phyloP scores from a whole-genome alignment of 2,329 filamentous ascomycete genomes.

The Pestalotiopsis sp. region DNA sequence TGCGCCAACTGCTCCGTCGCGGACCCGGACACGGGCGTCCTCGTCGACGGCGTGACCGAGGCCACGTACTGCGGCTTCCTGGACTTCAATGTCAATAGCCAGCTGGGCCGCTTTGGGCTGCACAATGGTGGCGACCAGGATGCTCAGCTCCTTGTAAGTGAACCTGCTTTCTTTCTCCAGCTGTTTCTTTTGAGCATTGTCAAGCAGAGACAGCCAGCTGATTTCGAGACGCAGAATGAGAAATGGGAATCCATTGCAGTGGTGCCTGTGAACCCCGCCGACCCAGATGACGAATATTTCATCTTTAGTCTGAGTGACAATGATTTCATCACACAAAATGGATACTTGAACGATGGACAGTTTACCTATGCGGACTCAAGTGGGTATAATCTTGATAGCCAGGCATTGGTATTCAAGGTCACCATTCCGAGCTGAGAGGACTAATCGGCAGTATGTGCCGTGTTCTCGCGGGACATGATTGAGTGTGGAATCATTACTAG shows the following conservation, averaged over 20 bases:
- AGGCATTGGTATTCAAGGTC: constrained; percentile 65
- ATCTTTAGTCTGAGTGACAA: constrained; percentile 71
- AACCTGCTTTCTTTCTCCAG: neutral
- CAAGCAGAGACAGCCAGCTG: neutral
- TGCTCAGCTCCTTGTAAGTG: constrained; percentile 46
- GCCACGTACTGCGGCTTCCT: constrained; percentile 68
- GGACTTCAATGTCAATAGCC: constrained; percentile 66
- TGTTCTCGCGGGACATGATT: neutral
- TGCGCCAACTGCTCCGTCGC: constrained; percentile 31
- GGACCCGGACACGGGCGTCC: constrained; percentile 44
- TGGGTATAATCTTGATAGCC: constrained; percentile 61
- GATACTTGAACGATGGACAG: constrained; percentile 58
- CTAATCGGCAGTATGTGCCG: neutral
- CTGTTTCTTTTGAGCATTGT: neutral
- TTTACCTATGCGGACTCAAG: constrained; percentile 57
- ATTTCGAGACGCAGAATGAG: constrained; percentile 55
- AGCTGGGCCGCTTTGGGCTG: constrained; percentile 66
- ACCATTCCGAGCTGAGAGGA: constrained; percentile 31
- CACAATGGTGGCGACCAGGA: constrained; percentile 69
- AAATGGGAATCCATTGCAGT: constrained; percentile 75
- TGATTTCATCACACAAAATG: constrained; percentile 75
- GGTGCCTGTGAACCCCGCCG: constrained; percentile 54
- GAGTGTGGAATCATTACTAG: neutral
- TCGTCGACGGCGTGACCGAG: constrained; percentile 55
- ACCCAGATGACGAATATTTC: constrained; percentile 60